Evolutionary conservation across 139 green algal species (phyloP), one percentile per base, ranked within the genome.

Genomic region (Volvox reticuliferus): DNA sequence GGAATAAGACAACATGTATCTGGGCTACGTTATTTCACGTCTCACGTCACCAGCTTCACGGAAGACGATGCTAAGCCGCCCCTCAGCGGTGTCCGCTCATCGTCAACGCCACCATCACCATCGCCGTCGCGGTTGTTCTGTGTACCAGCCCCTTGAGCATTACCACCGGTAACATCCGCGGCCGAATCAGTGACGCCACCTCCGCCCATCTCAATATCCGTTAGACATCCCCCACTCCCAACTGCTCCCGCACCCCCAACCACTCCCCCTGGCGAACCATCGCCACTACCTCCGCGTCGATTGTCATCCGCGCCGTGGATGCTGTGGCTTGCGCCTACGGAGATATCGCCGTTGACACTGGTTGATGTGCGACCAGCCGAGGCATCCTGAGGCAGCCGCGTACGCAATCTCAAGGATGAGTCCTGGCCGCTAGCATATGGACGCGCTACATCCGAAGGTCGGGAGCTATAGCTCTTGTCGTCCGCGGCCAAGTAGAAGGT

Each of bases 401-500:
- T 37, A 13, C 82, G 65, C 12, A 36, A 32, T 26, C 82, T 62
- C 17, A 76, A 36, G 22, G 82, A 88, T 0, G 71, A 1, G 35
- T 88, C 82, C 5, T 55, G 44, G 44, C 44, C 44, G 44, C 44
- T 55, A 5, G 28, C 67, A 65, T 30, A 0, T 2, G 19, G 12
- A 32, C 32, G 65, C 1, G 35, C 16, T 14, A 68, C 14, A 65
- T 73, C 80, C 26, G 82, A 88, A n/a, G 82, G 33, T 1, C 2
- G 16, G 33, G 82, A 28, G 9, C 26, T 18, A 33, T 67, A 61
- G 65, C 35, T 68, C 67, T 79, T 35, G 33, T 79, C 82, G 65
- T 67, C 84, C 0, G 68, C 68, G n/a, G 33, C 85, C 85, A 89
- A 26, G 69, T 89, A 89, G 85, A 35, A 89, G 2, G 85, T 82